These are phyloP conservation scores for Apiospora rasikravindrae DNA, from an alignment of 2,329 filamentous ascomycete species.

Conservation along the genomic window DNA sequence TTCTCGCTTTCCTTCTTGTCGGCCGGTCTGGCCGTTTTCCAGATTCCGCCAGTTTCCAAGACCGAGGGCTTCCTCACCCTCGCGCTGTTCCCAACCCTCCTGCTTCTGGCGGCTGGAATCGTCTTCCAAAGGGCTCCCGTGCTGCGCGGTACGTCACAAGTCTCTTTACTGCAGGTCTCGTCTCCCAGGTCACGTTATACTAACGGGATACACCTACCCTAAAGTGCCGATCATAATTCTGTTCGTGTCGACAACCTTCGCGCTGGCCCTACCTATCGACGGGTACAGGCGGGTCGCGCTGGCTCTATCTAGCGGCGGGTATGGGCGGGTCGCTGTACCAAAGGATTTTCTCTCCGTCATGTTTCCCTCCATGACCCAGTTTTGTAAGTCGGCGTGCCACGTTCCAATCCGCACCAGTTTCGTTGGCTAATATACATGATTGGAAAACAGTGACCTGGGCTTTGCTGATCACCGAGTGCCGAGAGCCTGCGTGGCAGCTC, in stretches of 20 bases:
- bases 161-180: too few relatives aligned
- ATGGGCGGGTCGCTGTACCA: fast-evolving
- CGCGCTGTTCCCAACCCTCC: too few relatives aligned
- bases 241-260: not conserved
- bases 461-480: not conserved
- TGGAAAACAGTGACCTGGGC: not conserved
- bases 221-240: not conserved
- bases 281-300: not conserved
- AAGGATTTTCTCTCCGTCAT: not conserved
- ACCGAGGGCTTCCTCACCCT: too few relatives aligned
- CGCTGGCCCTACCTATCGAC: not conserved
- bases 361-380: not conserved
- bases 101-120: too few relatives aligned
- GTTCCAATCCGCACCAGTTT: too few relatives aligned
- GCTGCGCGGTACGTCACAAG: too few relatives aligned
- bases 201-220: too few relatives aligned
- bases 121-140: too few relatives aligned
- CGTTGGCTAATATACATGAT: not conserved
- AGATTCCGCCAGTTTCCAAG: too few relatives aligned
- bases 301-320: not conserved
- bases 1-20: too few relatives aligned
- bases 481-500: not conserved
- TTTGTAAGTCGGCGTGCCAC: not conserved
- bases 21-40: too few relatives aligned
- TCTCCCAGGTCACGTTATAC: too few relatives aligned